Evolutionary conservation across 148 eudicot genomes (phyloP), one percentile per base, ranked within the genome.

Genomic region (Cornus florida): DNA sequence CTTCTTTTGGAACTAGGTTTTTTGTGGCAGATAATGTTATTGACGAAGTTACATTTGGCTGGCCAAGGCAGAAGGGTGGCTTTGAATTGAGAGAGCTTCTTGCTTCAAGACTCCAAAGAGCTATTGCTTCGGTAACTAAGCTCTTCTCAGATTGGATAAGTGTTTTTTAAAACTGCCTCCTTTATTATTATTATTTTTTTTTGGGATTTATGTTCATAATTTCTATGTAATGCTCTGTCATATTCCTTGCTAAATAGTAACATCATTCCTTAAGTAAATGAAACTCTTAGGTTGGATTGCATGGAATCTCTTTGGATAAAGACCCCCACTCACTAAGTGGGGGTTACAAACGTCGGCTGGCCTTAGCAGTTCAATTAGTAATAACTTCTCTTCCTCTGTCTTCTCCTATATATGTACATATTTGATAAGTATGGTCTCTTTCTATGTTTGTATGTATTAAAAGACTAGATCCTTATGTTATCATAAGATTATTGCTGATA

Each of bases 301-400:
- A 81, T 81, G 92, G 92, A 75, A 88, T 96, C 71, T 83, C 99
- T 65, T 85, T 96, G 85, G 98, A 96, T 80, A 93, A 91, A 85
- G 95, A 92, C 85, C 99, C 99, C 76, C 93, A 90, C 46, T 90
- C 99, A 65, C 81, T 96, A 62, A 96, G 99, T 90, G 99, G 98
- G 76, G 99, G 99, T 71, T 96, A 93, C 88, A 96, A 96, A 82
- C 92, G 99, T 22, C 90, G 99, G 39, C 93, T 96, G 82, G 98
- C 99, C 73, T 90, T 96, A 53, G 98, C 98, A 78, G 86, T 94
- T 82, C 99, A 96, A 88, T 84, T 96, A 77, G 99, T 96, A 76
- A 85, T 85, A 67, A 66, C 72, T 72, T 81, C 84, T 68, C 73
- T 71, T 46, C 19, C 62, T 67, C 73, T 53, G 66, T 70, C 74